A percentile compares a stretch with the other conserved stretches of the same genome.
Conservation (phyloP, 176 grass and related monocot genomes). For the Ananas comosus region DNA sequence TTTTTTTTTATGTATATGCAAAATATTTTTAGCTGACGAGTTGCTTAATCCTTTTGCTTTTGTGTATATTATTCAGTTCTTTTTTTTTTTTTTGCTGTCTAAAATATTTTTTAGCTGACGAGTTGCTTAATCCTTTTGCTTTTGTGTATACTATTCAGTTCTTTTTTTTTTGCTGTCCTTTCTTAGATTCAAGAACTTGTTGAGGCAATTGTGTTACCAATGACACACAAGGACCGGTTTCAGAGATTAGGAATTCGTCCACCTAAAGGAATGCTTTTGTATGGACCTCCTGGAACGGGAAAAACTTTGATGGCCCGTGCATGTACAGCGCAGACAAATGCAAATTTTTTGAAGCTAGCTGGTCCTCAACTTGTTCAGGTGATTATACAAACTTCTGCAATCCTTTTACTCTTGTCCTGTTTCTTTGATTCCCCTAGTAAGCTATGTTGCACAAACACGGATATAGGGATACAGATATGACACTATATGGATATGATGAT, state of each 20-base stretch:
- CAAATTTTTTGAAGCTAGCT: slow-evolving; percentile 93
- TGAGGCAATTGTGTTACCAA: slow-evolving; percentile 90
- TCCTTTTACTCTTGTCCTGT: not conserved
- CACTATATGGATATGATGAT: too few relatives aligned
- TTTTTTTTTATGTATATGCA: not conserved
- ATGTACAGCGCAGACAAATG: slow-evolving; percentile 92
- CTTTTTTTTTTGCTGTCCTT: slow-evolving; percentile 7
- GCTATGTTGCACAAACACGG: too few relatives aligned
- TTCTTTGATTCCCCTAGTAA: not conserved
- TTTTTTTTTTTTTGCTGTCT: too few relatives aligned
- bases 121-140: too few relatives aligned
- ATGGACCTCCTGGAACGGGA: slow-evolving; percentile 92
- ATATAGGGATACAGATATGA: too few relatives aligned
- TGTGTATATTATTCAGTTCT: not conserved
- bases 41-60: not conserved
- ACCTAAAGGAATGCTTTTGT: slow-evolving; percentile 90
- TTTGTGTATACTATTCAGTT: too few relatives aligned
- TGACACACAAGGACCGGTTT: slow-evolving; percentile 87
- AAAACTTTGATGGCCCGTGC: slow-evolving; percentile 97
- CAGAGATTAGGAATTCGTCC: slow-evolving; percentile 89
- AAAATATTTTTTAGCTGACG: too few relatives aligned
- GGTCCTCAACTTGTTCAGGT: slow-evolving; percentile 90
- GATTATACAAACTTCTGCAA: not conserved
- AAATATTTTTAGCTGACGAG: too few relatives aligned
- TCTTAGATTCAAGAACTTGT: slow-evolving; percentile 93